Conservation (phyloP, 441 rosid genomes). For the Brassica hybrid region DNA sequence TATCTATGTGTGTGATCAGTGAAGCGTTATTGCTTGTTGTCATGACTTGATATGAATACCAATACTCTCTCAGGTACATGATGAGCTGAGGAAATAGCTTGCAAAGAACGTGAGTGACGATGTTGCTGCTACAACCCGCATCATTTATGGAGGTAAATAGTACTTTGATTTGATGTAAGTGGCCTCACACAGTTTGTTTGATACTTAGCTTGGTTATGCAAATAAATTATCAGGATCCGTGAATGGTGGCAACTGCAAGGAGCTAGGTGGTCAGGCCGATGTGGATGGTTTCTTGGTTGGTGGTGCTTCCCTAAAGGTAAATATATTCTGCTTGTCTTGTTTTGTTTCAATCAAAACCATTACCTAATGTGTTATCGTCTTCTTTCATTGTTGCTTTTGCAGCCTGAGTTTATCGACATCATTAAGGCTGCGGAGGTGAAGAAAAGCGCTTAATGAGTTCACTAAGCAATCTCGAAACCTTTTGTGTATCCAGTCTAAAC, state of each 20-base stretch:
- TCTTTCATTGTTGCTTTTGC: not conserved
- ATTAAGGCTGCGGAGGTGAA: slow-evolving; percentile 48
- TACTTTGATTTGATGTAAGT: not conserved
- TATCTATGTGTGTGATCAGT: not conserved
- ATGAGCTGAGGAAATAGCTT: slow-evolving; percentile 72
- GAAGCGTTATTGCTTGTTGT: not conserved
- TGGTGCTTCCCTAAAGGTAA: slow-evolving; percentile 63
- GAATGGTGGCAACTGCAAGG: slow-evolving; percentile 69
- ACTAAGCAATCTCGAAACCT: not conserved
- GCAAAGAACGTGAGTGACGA: slow-evolving; percentile 54
- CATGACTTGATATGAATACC: not conserved
- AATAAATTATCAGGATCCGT: slow-evolving; percentile 62
- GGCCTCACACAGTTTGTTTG: not conserved
- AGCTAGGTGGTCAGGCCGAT: slow-evolving; percentile 63
- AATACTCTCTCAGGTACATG: slow-evolving; percentile 52
- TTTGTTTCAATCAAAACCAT: not conserved
- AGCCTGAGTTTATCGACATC: slow-evolving; percentile 49
- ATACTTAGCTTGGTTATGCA: not conserved
- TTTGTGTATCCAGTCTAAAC: not conserved
- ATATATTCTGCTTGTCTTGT: not conserved
- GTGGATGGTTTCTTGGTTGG: slow-evolving; percentile 84
- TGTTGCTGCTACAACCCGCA: slow-evolving; percentile 62
- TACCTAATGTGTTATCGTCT: not conserved
- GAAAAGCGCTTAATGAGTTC: slow-evolving; percentile 34
- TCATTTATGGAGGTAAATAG: slow-evolving; percentile 69